These are phyloP conservation scores for Tolypocladium inflatum DNA, from an alignment of 2,329 filamentous ascomycete genomes.

Conservation along the genomic window DNA sequence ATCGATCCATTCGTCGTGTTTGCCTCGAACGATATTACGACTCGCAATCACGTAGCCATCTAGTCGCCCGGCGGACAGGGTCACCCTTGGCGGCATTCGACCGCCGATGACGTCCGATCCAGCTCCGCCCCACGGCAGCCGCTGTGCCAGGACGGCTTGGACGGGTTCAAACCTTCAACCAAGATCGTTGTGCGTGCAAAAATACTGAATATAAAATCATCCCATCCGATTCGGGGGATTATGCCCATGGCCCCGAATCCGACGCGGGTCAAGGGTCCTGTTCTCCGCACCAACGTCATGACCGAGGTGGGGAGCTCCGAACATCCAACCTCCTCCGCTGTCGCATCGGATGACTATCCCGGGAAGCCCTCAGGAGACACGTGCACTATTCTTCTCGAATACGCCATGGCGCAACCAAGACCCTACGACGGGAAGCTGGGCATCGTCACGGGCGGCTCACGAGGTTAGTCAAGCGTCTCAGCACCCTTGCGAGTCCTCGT, in stretches of 20 bases:
- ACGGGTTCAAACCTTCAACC: neutral
- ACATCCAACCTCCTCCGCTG: neutral
- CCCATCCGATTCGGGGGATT: neutral
- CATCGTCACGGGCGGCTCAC: conserved; percentile 22
- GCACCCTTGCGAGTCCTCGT: neutral
- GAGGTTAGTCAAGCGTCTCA: conserved; percentile 13
- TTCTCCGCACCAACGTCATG: neutral
- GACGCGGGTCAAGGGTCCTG: neutral
- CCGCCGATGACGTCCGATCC: neutral
- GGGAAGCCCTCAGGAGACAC: neutral
- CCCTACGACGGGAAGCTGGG: conserved; percentile 23
- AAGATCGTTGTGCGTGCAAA: neutral
- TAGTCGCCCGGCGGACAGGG: neutral
- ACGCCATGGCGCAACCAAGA: conserved; percentile 11
- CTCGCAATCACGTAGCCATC: no score
- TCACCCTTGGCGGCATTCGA: neutral
- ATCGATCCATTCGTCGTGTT: neutral
- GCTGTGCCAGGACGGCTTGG: neutral
- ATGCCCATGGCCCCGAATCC: neutral
- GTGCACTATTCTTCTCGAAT: no score
- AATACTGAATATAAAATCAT: neutral
- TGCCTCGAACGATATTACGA: no score
- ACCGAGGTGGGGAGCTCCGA: neutral
- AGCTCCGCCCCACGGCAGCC: neutral
- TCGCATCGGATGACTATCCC: neutral